Evolutionary conservation across 108 stramenopile genomes (phyloP).

Genomic region (Asterionellopsis glacialis): DNA sequence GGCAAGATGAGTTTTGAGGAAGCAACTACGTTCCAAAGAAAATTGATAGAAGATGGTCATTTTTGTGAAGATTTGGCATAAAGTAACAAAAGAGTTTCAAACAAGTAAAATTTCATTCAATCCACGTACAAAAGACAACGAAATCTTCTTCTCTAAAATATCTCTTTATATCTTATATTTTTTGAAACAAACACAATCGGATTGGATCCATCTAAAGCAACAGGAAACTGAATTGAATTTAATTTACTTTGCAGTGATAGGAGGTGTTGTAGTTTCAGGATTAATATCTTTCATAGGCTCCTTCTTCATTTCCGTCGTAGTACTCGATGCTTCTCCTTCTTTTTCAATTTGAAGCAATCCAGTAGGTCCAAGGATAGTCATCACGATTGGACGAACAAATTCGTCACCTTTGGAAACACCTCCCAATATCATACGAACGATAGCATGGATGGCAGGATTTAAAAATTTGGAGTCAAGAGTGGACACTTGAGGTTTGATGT

Average conservation of each 20-base stretch:
- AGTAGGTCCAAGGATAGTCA: slow-evolving; percentile 14
- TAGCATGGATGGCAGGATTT: slow-evolving; percentile 55
- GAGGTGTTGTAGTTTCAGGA: too few species aligned
- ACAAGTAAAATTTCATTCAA: background rate
- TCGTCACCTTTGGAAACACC: slow-evolving; percentile 57
- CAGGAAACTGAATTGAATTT: too few species aligned
- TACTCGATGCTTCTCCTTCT: too few species aligned
- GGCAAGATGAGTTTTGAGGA: slow-evolving; percentile 39
- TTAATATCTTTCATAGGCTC: too few species aligned
- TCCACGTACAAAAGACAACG: too few species aligned
- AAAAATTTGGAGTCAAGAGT: slow-evolving; percentile 46
- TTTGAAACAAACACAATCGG: too few species aligned
- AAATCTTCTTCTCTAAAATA: too few species aligned
- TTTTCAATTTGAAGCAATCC: too few species aligned
- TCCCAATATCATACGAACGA: slow-evolving; percentile 37
- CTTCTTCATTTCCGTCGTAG: too few species aligned
- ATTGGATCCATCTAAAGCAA: too few species aligned
- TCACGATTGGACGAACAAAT: slow-evolving; percentile 42
- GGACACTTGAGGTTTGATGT: slow-evolving; percentile 37
- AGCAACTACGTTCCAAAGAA: slow-evolving; percentile 46
- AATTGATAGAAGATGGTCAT: slow-evolving; percentile 34
- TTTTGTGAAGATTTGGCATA: slow-evolving; percentile 52
- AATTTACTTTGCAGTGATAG: too few species aligned
- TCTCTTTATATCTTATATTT: too few species aligned
- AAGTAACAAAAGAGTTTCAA: background rate